Base-by-base conservation (phyloP, 2,329 filamentous ascomycete species). In the Monilinia laxa region DNA sequence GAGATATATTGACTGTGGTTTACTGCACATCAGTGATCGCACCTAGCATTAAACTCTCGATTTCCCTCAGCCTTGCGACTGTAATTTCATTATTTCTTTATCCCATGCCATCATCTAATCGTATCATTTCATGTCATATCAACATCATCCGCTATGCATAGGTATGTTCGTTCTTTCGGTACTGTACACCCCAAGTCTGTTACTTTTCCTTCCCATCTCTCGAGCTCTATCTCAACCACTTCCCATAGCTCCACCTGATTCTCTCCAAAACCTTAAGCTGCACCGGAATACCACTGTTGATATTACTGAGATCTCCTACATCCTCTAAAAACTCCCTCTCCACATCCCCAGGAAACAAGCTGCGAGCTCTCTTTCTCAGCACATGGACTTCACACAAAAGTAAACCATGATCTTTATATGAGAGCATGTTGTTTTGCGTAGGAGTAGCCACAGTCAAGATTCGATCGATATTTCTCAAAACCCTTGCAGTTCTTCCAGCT, bases 331-430 rank as follows among this genome's bases (percentile, higher is more conserved):
- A 97, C 73, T 97, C 93, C 73, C 88, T 87, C 74, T 90, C 88
- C 16, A 96, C 85, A 54, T 91, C 86, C 1, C 85, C 82, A 0
- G 92, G 92, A 71, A 98, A 85, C 52, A 93, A 79, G 28, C 80
- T 82, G 62, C 82, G 81, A 2, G 90, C 89, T 55, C 90, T 84
- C 72, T 86, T 86, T 56, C 93, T 86, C 63, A 99, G 81, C 40
- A 93, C 84, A 73, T 98, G 93, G 4, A 94, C 89, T 77, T 99
- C 94, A 76, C 92, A 96, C 5, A 99, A 82, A 53, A 99, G 80
- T 68, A 97, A 81, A 1, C 95, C 95, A 73, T 97, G 92, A 73
- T 98, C 93, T 78, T 94, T 96, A 81, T 97, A 97, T 1, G 90
- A 89, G 59, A 98, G 82, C 69, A 94, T 85, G 11, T 85, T 91